Evolutionary conservation across 2,329 filamentous ascomycete genomes (phyloP), one percentile per base, ranked within the genome.

Genomic region (Fusarium pseudoanthophilum): DNA sequence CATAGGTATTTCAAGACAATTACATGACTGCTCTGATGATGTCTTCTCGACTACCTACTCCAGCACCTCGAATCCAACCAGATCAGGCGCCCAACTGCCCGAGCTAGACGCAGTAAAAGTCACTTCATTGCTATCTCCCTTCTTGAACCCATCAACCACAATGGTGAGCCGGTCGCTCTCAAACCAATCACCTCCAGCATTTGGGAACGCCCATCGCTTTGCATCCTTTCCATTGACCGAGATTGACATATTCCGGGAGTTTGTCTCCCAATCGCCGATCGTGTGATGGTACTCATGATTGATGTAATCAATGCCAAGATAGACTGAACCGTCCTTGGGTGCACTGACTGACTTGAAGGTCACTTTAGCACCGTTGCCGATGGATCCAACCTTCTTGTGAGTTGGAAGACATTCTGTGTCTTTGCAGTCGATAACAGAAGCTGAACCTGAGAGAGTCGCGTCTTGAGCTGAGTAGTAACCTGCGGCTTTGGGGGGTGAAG

Each of bases 141-240:
- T 79, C 18, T 79, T 81, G 74, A 87, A 88, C 0, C 85, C 86
- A 36, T 83, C 82, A 1, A 86, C 78, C 67, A 85, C 80, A 14
- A 88, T 77, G 1, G 81, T 80, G 71, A 88, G 64, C 0, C 84
- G 82, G 3, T 84, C 85, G 0, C 82, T 83, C 78, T 88, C 86
- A 61, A 80, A 85, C 87, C 87, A 89, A 62, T 87, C 83, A 4
- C 82, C 80, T 0, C 86, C 87, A 2, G 85, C 83, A 20, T 88
- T 79, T 0, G 87, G 86, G 28, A 87, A 86, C 1, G 86, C 85
- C 69, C 87, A 85, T 2, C 86, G 78, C 73, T 86, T 85, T 1
- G 81, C 78, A 1, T 73, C 61, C 0, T 77, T 79, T 4, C 80
- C 82, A 32, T 88, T 88, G n/a, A 88, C 81, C 0, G 81, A 75